Base-by-base conservation (phyloP, 306 rosid species). In the Malus asiatica region DNA sequence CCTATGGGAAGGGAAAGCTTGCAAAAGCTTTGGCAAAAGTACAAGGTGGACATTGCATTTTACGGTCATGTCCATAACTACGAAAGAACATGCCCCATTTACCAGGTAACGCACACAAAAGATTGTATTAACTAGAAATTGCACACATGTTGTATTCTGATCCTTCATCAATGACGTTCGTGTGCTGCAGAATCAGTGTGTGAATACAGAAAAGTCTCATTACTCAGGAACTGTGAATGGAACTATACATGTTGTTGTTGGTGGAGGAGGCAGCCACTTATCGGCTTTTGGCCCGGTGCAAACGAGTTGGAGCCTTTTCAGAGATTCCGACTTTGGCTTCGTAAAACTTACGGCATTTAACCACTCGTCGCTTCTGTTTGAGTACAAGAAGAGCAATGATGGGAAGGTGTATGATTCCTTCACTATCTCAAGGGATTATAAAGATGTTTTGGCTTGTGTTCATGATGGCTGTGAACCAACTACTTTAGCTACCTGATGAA, bases 1-100 rank as follows among this genome's bases (percentile, higher is more conserved):
- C 98, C 97, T 25, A 89, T 91, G 97, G 98, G 93, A 83, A 91
- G 94, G 77, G 94, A 93, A 76, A 91, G 91, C 84, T 72, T 93
- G 68, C 96, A 93, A 78, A 86, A 42, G 80, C 94, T 93, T 11
- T 93, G 97, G 97, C 97, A 93, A 76, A 91, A 75, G 85, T 90
- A 93, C 77, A 91, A 92, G 84, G 97, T 88, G 59, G 98, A 93
- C 77, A 83, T 91, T 79, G 98, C 90, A 65, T 87, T 90, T 73
- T 93, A 83, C 81, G 98, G 93, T 66, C 98, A 93, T 53, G 83
- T 91, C 63, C 97, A 93, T 77, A 90, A 93, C 88, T 91, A 93
- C 9, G 98, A 93, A 85, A 81, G 98, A 74, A 74, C 93, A 76
- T 93, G 97, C 82, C 98, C 97, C 78, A 62, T 93, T 73, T 91